Conservation (phyloP, 352 stramenopile species). For the Thalassiosira ordinaria region DNA sequence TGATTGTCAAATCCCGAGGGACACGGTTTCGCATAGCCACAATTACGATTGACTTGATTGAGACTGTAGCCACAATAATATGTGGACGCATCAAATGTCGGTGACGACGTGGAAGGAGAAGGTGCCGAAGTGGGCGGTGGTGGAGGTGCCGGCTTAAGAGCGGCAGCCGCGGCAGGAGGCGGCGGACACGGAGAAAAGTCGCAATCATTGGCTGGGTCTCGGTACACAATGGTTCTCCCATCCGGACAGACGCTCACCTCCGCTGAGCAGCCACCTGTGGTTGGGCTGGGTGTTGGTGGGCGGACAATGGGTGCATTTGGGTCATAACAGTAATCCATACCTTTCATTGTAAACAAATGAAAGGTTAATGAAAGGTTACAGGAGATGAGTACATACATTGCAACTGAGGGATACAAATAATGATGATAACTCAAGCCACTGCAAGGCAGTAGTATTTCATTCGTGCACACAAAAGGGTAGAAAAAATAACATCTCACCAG, state of each 20-base stretch:
- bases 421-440: too few relatives aligned
- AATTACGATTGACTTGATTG: conserved; percentile 38
- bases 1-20: conserved; percentile 5
- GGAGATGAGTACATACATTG: too few relatives aligned
- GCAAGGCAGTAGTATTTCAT: too few relatives aligned
- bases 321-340: conserved; percentile 59
- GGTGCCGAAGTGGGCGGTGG: background rate
- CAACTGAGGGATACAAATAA: too few relatives aligned
- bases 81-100: background rate
- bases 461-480: too few relatives aligned
- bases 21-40: conserved; percentile 18
- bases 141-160: background rate
- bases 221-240: conserved; percentile 28
- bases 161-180: too few relatives aligned
- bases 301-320: conserved; percentile 28
- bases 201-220: conserved; percentile 46
- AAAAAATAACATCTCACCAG: too few relatives aligned
- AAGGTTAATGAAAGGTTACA: conserved; percentile 3
- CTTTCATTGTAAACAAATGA: too few relatives aligned
- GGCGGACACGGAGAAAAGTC: conserved; percentile 36
- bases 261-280: conserved; percentile 25
- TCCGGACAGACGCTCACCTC: conserved; percentile 35
- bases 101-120: background rate
- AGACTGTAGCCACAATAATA: conserved; percentile 36
- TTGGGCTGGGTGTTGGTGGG: background rate